Conservation (phyloP, 371 early-diverging fungal genomes). For the Mortierella sp. region DNA sequence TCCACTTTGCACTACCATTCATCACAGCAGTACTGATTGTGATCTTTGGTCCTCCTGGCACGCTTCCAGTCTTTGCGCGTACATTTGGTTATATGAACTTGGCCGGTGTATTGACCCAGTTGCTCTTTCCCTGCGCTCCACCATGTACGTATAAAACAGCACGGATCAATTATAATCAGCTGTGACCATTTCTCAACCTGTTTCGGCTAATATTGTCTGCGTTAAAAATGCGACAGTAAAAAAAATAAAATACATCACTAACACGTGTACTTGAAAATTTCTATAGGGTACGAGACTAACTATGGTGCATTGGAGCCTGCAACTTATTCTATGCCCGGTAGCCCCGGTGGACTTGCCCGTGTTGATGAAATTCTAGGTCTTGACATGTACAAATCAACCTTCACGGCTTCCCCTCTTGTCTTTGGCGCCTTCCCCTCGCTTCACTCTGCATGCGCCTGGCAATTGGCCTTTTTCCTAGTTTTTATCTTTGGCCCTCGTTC, state of each 20-base stretch:
- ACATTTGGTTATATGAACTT: slow-evolving; percentile 80
- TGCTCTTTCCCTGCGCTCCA: slow-evolving; percentile 78
- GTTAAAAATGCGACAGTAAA: background rate
- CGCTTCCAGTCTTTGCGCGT: slow-evolving; percentile 66
- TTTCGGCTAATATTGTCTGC: background rate
- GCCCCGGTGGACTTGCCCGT: slow-evolving; percentile 77
- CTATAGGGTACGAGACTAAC: slow-evolving; percentile 71
- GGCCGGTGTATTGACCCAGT: slow-evolving; percentile 77
- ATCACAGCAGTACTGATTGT: slow-evolving; percentile 63
- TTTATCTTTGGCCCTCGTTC: slow-evolving; percentile 63
- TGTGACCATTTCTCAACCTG: too few species aligned
- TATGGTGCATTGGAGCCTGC: slow-evolving; percentile 72
- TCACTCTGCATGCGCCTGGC: slow-evolving; percentile 79
- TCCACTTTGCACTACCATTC: slow-evolving; percentile 77
- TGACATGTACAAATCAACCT: slow-evolving; percentile 73
- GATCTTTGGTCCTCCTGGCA: slow-evolving; percentile 66
- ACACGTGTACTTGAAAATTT: too few species aligned
- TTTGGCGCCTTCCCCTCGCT: slow-evolving; percentile 85
- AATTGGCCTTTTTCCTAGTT: slow-evolving; percentile 71
- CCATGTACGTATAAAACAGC: slow-evolving; percentile 71
- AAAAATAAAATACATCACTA: too few species aligned
- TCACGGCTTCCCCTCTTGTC: slow-evolving; percentile 80
- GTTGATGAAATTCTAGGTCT: slow-evolving; percentile 78
- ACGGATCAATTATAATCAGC: background rate
- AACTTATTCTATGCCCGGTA: slow-evolving; percentile 76